Percentiles rank a stretch among this genome's conserved stretches.
These are phyloP conservation scores for Epithemia pelagica DNA, from an alignment of 108 stramenopile species.

Conservation along the genomic window DNA sequence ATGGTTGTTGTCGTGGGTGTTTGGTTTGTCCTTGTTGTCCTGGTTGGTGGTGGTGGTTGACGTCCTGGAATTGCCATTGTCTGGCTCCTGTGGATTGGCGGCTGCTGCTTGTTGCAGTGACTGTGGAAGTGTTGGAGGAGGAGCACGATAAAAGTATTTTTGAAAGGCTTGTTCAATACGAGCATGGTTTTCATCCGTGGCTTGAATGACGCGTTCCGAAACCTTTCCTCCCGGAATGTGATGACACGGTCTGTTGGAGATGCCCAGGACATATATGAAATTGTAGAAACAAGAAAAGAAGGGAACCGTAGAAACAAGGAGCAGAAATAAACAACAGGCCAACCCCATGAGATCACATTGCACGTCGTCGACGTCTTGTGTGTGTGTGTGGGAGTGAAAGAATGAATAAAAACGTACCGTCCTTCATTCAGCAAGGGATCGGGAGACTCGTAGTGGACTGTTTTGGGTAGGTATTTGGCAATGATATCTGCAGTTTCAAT, in stretches of 20 bases:
- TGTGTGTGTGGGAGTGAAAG: too few species aligned
- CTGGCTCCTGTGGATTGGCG: background rate
- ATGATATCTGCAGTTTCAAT: conserved; percentile 86
- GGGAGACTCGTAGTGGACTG: conserved; percentile 46
- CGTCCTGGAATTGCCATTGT: background rate
- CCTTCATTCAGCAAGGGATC: conserved; percentile 84
- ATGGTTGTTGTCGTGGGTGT: conserved; percentile 1
- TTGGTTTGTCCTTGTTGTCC: background rate
- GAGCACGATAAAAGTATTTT: conserved; percentile 80
- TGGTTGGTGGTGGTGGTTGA: conserved; percentile 9
- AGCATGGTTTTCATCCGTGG: conserved; percentile 62
- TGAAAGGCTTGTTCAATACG: conserved; percentile 84
- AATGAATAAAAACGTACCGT: conserved; percentile 1
- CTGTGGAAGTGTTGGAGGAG: conserved; percentile 17
- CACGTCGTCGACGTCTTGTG: too few species aligned
- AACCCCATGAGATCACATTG: too few species aligned
- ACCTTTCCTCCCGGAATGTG: conserved; percentile 67
- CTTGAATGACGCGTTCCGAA: conserved; percentile 34
- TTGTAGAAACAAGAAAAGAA: background rate
- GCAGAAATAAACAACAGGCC: background rate
- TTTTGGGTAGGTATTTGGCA: conserved; percentile 42
- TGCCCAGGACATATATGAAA: background rate
- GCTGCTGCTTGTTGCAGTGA: conserved; percentile 6
- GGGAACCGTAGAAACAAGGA: conserved; percentile 9
- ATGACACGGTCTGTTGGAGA: conserved; percentile 50